phyloP scores from a whole-genome alignment of 116 monocot genomes.

The Posidonia oceanica region DNA sequence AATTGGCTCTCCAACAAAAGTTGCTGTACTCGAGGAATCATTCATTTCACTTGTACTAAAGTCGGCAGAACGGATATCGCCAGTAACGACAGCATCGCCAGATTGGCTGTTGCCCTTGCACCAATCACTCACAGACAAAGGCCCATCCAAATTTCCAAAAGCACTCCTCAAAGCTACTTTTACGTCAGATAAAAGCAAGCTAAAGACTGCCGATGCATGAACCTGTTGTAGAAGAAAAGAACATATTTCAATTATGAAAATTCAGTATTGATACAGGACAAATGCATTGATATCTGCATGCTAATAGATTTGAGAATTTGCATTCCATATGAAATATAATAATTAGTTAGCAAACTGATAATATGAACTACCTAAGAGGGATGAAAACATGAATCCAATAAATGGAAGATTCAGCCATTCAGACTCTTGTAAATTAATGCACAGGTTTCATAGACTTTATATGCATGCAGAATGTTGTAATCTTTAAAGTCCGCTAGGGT shows the following conservation, averaged over 20 bases:
- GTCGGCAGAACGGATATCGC: constrained; percentile 53
- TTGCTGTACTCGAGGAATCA: constrained; percentile 48
- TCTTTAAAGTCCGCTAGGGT: too few species aligned
- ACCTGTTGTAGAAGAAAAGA: constrained; percentile 28
- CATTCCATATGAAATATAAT: too few species aligned
- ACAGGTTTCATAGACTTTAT: too few species aligned
- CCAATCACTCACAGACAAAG: constrained; percentile 74
- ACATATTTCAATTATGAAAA: neutral
- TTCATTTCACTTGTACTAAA: constrained; percentile 33
- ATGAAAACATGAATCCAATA: too few species aligned
- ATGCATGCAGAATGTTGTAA: too few species aligned
- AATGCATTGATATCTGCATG: too few species aligned
- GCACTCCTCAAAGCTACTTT: constrained; percentile 72
- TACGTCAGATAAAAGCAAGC: constrained; percentile 83
- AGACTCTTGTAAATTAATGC: too few species aligned
- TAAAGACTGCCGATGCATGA: constrained; percentile 55
- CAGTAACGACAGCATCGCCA: constrained; percentile 32
- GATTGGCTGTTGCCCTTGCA: constrained; percentile 55
- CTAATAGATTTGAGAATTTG: too few species aligned
- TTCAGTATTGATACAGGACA: too few species aligned
- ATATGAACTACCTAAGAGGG: too few species aligned
- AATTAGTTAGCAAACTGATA: too few species aligned
- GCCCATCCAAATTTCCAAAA: constrained; percentile 84
- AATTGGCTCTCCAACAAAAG: constrained; percentile 56
- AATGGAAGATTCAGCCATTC: too few species aligned